These are phyloP conservation scores for Nicotiana undulata DNA, from an alignment of 257 asterid species.

Conservation along the genomic window DNA sequence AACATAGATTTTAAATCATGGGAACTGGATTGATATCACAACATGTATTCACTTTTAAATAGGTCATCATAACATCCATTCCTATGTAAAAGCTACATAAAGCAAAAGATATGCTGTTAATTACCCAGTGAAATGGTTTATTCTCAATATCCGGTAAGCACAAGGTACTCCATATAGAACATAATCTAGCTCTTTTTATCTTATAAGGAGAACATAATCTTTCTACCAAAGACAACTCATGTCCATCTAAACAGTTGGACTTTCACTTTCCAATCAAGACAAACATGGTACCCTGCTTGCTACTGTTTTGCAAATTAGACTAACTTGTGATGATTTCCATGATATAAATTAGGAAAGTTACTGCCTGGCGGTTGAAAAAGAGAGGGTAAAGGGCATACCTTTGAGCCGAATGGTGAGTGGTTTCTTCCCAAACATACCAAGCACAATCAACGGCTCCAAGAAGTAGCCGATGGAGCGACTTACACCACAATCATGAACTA, in stretches of 20 bases:
- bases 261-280: neutral
- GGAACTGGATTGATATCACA: too few relatives aligned
- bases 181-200: too few relatives aligned
- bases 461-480: conserved; percentile 70
- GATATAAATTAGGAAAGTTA: neutral
- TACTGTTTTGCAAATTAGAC: neutral
- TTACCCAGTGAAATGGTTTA: neutral
- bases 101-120: neutral
- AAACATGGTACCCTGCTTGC: neutral
- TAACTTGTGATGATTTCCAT: neutral
- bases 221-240: neutral
- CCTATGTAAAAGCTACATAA: neutral
- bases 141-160: neutral
- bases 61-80: neutral
- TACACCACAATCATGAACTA: conserved; percentile 66
- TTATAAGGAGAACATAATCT: neutral
- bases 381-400: conserved; percentile 34
- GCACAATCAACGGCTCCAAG: conserved; percentile 72
- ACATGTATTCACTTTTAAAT: neutral
- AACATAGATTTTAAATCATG: neutral
- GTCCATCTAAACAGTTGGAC: neutral
- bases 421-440: conserved; percentile 80
- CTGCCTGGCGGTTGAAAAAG: neutral
- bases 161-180: neutral
- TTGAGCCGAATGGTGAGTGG: conserved; percentile 57